phyloP scores from a whole-genome alignment of 176 grass and related monocot genomes.

The Carex myosuroides region DNA sequence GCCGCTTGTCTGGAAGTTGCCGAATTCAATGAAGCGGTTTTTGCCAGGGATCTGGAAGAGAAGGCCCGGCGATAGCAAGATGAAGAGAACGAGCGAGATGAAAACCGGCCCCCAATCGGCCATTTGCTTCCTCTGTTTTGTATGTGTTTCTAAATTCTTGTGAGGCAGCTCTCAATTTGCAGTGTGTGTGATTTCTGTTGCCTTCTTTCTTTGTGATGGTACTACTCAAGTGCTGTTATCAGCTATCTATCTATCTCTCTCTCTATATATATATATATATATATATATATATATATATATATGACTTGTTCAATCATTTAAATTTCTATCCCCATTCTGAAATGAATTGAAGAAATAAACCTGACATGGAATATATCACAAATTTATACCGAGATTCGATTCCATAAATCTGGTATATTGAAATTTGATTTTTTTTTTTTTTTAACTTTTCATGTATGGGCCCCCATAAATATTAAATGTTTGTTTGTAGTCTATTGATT shows the following conservation, averaged over 20 bases:
- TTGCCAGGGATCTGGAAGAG: slow-evolving; percentile 60
- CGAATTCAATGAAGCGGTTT: slow-evolving; percentile 43
- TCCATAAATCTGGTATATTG: neutral
- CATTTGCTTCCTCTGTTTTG: slow-evolving; percentile 21
- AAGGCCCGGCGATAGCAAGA: slow-evolving; percentile 52
- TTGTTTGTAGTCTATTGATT: too few relatives aligned
- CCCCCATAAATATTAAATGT: too few relatives aligned
- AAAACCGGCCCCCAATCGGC: slow-evolving; percentile 70
- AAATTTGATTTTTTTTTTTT: too few relatives aligned
- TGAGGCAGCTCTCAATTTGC: neutral
- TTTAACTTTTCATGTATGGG: too few relatives aligned
- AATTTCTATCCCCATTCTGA: neutral
- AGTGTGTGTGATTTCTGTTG: neutral
- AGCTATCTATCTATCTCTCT: neutral
- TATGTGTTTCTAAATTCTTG: neutral
- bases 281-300: slow-evolving; percentile 7
- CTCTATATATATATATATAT: neutral
- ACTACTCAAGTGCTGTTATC: neutral
- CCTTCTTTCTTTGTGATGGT: neutral
- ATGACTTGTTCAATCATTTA: neutral
- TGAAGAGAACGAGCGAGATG: slow-evolving; percentile 50
- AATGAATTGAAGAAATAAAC: neutral
- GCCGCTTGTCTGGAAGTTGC: slow-evolving; percentile 63
- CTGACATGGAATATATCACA: neutral
- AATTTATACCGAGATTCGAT: neutral